Evolutionary conservation across 2,329 filamentous ascomycete species (phyloP), one percentile per base, ranked within the genome.

Genomic region (Penicillium sp.): DNA sequence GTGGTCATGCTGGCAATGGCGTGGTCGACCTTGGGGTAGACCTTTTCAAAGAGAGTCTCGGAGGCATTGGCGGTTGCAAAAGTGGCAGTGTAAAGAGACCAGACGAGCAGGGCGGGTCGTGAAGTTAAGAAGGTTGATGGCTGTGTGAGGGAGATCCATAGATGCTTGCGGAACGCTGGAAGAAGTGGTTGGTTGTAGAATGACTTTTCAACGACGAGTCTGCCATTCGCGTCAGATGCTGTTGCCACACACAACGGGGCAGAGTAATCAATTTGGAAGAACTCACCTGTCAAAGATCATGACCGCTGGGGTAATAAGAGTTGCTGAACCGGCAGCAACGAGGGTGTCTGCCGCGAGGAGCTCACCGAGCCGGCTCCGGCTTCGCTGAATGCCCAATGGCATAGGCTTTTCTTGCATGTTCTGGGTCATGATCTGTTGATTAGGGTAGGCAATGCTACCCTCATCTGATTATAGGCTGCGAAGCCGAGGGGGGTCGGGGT

Each of bases 61-160:
- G 94, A 82, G 6, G 81, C 75, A 77, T 95, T 95, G 61, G 90
- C 90, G 1, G 88, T 89, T n/a, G 91, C 76, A 74, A 95, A 95
- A 47, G 91, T 96, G 61, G 88, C 86, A 54, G 86, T 88, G 78
- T 95, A 96, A 47, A 93, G 78, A 51, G 72, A 69, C 61, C 72
- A 73, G 53, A 75, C 71, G 4, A 75, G 67, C 36, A 72, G 66
- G 54, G 68, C 71, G 3, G 73, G 73, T 42, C 74, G 75, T 47
- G 70, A 74, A 42, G 65, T 65, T 50, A 75, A 64, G 60, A 72
- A 74, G 5, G 52, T 62, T 38, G 72, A 68, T 28, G 73, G 73
- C 33, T 70, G 69, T 26, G 66, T 67, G 46, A 74, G 51, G 10
- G 71, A 72, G 46, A 68, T 63, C 56, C 60, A 65, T 29, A 74